phyloP scores from a whole-genome alignment of 2,329 filamentous ascomycete genomes.

The Corinectria fuckeliana region DNA sequence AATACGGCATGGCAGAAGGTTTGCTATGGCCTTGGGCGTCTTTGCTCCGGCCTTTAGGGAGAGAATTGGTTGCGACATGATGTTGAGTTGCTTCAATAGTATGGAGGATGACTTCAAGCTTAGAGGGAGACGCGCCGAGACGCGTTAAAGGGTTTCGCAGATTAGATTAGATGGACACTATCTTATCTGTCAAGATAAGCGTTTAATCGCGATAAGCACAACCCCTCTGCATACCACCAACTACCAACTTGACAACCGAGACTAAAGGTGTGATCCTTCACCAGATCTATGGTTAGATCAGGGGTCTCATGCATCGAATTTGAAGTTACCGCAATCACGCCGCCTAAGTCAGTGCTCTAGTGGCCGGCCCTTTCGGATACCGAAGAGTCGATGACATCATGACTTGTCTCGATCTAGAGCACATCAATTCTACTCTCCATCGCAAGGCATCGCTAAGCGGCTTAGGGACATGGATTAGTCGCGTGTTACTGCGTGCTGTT shows the following conservation, averaged over 20 bases:
- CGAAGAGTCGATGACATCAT: slow-evolving; percentile 28
- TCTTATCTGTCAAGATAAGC: slow-evolving; percentile 7
- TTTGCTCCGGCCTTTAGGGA: slow-evolving; percentile 41
- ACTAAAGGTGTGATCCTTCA: neutral
- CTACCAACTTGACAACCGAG: neutral
- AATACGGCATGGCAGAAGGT: slow-evolving; percentile 82
- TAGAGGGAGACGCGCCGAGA: slow-evolving; percentile 28
- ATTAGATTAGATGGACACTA: slow-evolving; percentile 6
- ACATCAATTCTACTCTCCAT: slow-evolving; percentile 4
- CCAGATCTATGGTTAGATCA: neutral
- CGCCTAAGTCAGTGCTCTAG: neutral
- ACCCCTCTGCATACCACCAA: neutral
- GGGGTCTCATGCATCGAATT: neutral
- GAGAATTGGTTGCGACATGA: slow-evolving; percentile 54
- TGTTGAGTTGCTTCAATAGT: slow-evolving; percentile 1
- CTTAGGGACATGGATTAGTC: neutral
- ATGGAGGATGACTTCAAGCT: neutral
- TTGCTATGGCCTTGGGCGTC: slow-evolving; percentile 58
- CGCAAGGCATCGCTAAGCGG: neutral
- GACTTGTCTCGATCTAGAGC: slow-evolving; percentile 16
- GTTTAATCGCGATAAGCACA: neutral
- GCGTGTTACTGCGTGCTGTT: neutral
- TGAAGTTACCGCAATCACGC: neutral
- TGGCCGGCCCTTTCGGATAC: neutral
- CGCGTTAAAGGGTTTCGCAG: slow-evolving; percentile 25